These are phyloP conservation scores for Cladosporium sp. DNA, from an alignment of 2,329 filamentous ascomycete genomes.

Conservation along the genomic window DNA sequence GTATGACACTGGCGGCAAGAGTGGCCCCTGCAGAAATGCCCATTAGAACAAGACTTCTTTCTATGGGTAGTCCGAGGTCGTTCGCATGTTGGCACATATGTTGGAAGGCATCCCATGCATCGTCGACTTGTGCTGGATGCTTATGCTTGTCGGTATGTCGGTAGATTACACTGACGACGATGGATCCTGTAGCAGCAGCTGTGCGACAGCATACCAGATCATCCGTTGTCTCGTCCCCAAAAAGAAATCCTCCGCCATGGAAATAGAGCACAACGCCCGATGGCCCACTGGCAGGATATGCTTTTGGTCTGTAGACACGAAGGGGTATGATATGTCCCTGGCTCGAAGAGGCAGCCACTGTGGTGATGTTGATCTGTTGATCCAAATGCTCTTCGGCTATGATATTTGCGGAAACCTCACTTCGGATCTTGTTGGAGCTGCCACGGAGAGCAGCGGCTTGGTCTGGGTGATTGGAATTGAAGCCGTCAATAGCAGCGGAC, in stretches of 20 bases:
- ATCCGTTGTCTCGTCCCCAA: not conserved
- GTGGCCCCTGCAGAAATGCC: not conserved
- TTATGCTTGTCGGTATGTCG: not conserved
- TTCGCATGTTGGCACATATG: not conserved
- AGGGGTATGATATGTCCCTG: not conserved
- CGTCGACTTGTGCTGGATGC: not conserved
- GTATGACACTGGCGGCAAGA: not conserved
- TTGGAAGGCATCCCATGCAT: not conserved
- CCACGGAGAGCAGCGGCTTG: not conserved
- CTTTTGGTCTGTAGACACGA: not conserved
- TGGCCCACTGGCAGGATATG: not conserved
- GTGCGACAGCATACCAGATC: not conserved
- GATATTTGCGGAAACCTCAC: not conserved
- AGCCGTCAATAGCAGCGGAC: not conserved
- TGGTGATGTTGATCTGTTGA: not conserved
- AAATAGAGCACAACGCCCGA: not conserved
- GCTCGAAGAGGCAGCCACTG: not conserved
- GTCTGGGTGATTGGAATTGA: not conserved
- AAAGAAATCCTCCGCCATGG: not conserved
- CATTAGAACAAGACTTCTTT: not conserved
- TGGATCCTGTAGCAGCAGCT: not conserved
- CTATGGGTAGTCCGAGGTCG: not conserved
- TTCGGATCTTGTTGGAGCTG: not conserved
- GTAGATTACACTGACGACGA: not conserved
- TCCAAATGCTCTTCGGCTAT: not conserved